These are phyloP conservation scores for Colletotrichum magnum DNA, from an alignment of 2,329 filamentous ascomycete species.

Conservation along the genomic window DNA sequence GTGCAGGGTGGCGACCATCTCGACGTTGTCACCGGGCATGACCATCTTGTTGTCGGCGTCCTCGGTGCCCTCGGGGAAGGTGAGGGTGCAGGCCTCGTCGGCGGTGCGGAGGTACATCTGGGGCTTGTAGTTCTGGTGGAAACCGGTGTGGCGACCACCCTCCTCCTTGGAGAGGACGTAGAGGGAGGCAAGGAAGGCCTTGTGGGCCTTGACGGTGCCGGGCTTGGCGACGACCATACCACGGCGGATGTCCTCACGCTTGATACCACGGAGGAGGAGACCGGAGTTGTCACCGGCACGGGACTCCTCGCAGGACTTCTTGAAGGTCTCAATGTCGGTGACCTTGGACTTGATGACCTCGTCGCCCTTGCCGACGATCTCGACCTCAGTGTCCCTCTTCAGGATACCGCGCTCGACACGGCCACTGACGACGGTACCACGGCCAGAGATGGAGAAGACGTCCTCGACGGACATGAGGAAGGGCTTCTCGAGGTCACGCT, in stretches of 20 bases:
- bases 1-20: slow-evolving; percentile 92
- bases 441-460: slow-evolving; percentile 90
- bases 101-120: slow-evolving; percentile 97
- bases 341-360: slow-evolving; percentile 97
- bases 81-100: slow-evolving; percentile 82
- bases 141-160: slow-evolving; percentile 96
- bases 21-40: slow-evolving; percentile 98
- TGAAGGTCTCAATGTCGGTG: slow-evolving; percentile 99
- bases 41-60: slow-evolving; percentile 83
- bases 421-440: slow-evolving; percentile 96
- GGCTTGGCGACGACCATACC: slow-evolving; percentile 95
- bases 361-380: slow-evolving; percentile 89
- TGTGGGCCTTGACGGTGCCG: slow-evolving; percentile 86
- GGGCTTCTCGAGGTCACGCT: slow-evolving; percentile 96
- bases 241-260: slow-evolving; percentile 93
- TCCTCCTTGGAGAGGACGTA: slow-evolving; percentile 99
- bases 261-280: slow-evolving; percentile 93
- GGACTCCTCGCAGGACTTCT: slow-evolving; percentile 98
- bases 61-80: slow-evolving; percentile 87
- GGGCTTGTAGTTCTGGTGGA: slow-evolving; percentile 95
- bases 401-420: slow-evolving; percentile 96
- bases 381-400: slow-evolving; percentile 95
- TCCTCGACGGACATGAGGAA: slow-evolving; percentile 99
- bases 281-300: slow-evolving; percentile 98
- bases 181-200: slow-evolving; percentile 93